A percentile compares a stretch with the other conserved stretches of the same genome.
phyloP scores from a whole-genome alignment of 352 stramenopile species.

The Blastocystis sp. region DNA sequence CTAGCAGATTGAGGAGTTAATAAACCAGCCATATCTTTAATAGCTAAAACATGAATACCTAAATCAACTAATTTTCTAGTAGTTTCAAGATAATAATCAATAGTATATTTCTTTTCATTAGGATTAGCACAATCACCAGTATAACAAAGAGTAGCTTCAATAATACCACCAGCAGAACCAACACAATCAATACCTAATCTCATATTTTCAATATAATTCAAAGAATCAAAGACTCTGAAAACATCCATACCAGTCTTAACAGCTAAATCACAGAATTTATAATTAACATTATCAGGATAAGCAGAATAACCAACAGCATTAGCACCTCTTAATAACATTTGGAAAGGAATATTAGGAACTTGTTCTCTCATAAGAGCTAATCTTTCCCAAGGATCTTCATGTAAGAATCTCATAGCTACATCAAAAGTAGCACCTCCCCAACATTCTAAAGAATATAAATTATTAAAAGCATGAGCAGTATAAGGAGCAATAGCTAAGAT shows the following conservation, averaged over 20 bases:
- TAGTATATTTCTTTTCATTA: slow-evolving; percentile 45
- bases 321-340: slow-evolving; percentile 80
- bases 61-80: slow-evolving; percentile 63
- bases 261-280: slow-evolving; percentile 81
- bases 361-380: slow-evolving; percentile 65
- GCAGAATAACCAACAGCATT: slow-evolving; percentile 86
- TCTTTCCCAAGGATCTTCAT: slow-evolving; percentile 81
- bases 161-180: slow-evolving; percentile 72
- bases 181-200: slow-evolving; percentile 82
- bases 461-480: slow-evolving; percentile 66
- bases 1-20: slow-evolving; percentile 76
- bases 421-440: slow-evolving; percentile 91
- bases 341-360: slow-evolving; percentile 81
- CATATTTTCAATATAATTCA: slow-evolving; percentile 93
- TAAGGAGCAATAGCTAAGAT: slow-evolving; percentile 77
- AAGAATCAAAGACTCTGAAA: slow-evolving; percentile 90
- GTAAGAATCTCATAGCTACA: slow-evolving; percentile 82
- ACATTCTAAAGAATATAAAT: slow-evolving; percentile 83
- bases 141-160: slow-evolving; percentile 82
- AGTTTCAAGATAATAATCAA: slow-evolving; percentile 51
- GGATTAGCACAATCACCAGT: slow-evolving; percentile 81
- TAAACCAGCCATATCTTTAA: slow-evolving; percentile 96
- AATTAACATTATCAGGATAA: slow-evolving; percentile 85
- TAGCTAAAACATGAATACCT: slow-evolving; percentile 80
- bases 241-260: slow-evolving; percentile 81